Conservation (phyloP, 805 yeast species). For the Lachancea sp. region DNA sequence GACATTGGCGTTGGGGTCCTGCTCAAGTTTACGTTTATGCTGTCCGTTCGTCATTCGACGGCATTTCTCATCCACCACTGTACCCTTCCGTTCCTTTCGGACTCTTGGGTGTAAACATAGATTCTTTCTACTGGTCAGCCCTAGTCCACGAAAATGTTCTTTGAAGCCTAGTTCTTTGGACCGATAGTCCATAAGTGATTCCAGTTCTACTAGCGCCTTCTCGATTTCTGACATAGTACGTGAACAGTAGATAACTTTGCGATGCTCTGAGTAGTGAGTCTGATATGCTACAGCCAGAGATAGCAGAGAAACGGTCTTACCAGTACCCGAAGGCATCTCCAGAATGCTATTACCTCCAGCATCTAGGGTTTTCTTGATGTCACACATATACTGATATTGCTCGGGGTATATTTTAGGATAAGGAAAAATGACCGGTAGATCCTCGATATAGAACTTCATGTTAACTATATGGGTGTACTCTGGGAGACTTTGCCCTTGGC, state of each 20-base stretch:
- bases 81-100: constrained; percentile 82
- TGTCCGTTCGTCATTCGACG: constrained; percentile 92
- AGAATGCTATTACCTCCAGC: constrained; percentile 94
- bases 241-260: constrained; percentile 89
- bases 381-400: constrained; percentile 97
- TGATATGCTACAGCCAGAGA: constrained; percentile 94
- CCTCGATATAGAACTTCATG: constrained; percentile 84
- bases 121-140: constrained; percentile 90
- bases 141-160: constrained; percentile 91
- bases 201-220: constrained; percentile 88
- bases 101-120: constrained; percentile 86
- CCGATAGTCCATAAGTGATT: constrained; percentile 81
- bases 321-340: constrained; percentile 99
- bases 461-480: too few relatives aligned
- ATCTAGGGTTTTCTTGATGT: constrained; percentile 86
- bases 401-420: constrained; percentile 97
- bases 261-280: constrained; percentile 86
- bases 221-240: constrained; percentile 99
- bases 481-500: neutral
- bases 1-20: constrained; percentile 49
- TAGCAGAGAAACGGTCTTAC: constrained; percentile 87
- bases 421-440: constrained; percentile 90
- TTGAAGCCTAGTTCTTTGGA: constrained; percentile 73
- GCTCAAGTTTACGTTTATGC: constrained; percentile 58
- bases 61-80: constrained; percentile 92